Base-by-base conservation (phyloP, 2,329 filamentous ascomycete genomes). In the Proliferodiscus dingleyae region DNA sequence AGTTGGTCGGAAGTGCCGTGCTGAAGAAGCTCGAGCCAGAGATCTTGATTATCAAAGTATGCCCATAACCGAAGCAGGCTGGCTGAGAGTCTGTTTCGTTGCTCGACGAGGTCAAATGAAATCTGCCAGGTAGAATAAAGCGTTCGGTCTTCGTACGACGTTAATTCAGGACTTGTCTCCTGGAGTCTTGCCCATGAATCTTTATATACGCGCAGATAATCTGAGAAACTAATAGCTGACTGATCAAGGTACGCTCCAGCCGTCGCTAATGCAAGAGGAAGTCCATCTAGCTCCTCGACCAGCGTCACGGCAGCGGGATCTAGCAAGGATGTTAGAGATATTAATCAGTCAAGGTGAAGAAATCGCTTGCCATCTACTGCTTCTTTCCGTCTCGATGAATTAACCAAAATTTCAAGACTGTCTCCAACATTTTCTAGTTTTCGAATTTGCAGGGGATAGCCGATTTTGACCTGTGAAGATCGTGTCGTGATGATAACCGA, bases 181-280 rank as follows among this genome's bases (percentile, higher is more conserved):
- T 67, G 61, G n/a, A 70, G 55, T 33, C 49, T 43, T 13, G 50
- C 49, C 71, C 66, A 75, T 39, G 61, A 66, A 28, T 52, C 49
- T 29, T 64, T 39, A 49, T 75, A 74, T 7, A 64, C 38, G 10
- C 61, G 24, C 34, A 72, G 60, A 53, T 74, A 75, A 37, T 19
- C 60, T 16, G 36, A 72, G 58, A 55, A 72, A 74, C 32, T 70
- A 51, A 21, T 67, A 33, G 64, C 47, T 30, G 65, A 62, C 40
- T 70, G 51, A 29, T 60, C 44, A 13, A 75, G 64, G 47, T 71
- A 75, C 1, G 68, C 62, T 9, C 71, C 71, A 18, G 72, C 71
- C n/a, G 69, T 67, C 5, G 69, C 58, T 9, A 75, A 63, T 2
- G 72, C 72, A 23, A 76, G 64, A 10, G 70, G 70, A 29, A 74